Percentiles rank a stretch among this genome's conserved stretches.
Conservation (phyloP, 140 eudicot species). For the Oenanthe javanica region DNA sequence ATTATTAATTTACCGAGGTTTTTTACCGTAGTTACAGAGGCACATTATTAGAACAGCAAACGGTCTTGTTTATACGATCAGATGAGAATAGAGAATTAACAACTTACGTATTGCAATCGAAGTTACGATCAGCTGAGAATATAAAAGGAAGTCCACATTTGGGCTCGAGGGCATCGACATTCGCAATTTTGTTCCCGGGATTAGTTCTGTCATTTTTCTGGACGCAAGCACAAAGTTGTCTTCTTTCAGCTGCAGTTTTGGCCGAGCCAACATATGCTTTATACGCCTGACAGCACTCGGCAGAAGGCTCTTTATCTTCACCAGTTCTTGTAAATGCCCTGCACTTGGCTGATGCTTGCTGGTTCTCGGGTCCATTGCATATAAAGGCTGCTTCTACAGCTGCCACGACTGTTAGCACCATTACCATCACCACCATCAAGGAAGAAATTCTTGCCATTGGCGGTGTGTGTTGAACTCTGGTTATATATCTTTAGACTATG, state of each 20-base stretch:
- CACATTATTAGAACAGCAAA: no score
- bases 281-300: neutral
- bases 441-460: neutral
- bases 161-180: neutral
- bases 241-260: neutral
- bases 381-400: neutral
- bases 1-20: no score
- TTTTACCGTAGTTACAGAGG: no score
- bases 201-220: neutral
- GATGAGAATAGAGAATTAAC: no score
- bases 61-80: no score
- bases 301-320: neutral
- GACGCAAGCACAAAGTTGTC: neutral
- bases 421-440: neutral
- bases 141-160: neutral
- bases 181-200: neutral
- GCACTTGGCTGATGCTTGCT: neutral
- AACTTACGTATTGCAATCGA: no score
- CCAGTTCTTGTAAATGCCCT: neutral
- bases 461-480: no score
- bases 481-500: no score
- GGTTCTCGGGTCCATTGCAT: neutral
- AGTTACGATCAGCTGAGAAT: neutral
- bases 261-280: neutral
- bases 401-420: neutral